Conservation (phyloP, 257 asterid species). For the Coffea eugenioides region DNA sequence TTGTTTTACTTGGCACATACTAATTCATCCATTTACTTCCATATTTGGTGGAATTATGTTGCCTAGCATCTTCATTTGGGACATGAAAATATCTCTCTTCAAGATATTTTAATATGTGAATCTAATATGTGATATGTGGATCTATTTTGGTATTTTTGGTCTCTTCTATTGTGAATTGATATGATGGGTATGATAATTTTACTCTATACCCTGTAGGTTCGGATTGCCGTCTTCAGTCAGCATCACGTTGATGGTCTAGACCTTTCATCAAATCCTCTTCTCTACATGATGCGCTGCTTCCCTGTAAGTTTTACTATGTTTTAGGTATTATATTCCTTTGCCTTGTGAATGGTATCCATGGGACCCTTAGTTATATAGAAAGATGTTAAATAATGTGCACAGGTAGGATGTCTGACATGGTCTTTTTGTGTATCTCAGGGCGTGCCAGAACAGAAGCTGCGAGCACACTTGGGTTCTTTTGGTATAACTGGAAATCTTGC, state of each 20-base stretch:
- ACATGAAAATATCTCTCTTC: background rate
- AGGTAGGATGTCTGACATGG: background rate
- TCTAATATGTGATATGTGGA: too few relatives aligned
- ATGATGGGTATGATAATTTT: background rate
- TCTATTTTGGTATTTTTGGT: background rate
- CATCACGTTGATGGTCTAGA: conserved; percentile 97
- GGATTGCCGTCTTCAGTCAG: conserved; percentile 95
- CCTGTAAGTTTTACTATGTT: conserved; percentile 53
- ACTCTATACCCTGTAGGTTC: conserved; percentile 53
- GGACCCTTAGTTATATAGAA: background rate
- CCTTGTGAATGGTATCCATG: background rate
- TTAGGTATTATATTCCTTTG: background rate
- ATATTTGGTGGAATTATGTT: background rate
- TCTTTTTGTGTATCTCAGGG: conserved; percentile 56
- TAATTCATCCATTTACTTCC: background rate
- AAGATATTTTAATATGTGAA: background rate
- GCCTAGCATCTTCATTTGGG: background rate
- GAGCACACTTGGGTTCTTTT: conserved; percentile 93
- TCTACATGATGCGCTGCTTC: conserved; percentile 98
- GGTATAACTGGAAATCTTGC: conserved; percentile 99
- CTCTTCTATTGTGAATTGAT: background rate
- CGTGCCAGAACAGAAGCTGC: conserved; percentile 90
- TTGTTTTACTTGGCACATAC: background rate
- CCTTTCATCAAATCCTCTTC: conserved; percentile 96
- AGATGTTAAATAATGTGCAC: background rate